Percentiles rank a stretch among this genome's conserved stretches.
Evolutionary conservation across 2,329 filamentous ascomycete genomes (phyloP).

Genomic region (Fusarium chlamydosporum): DNA sequence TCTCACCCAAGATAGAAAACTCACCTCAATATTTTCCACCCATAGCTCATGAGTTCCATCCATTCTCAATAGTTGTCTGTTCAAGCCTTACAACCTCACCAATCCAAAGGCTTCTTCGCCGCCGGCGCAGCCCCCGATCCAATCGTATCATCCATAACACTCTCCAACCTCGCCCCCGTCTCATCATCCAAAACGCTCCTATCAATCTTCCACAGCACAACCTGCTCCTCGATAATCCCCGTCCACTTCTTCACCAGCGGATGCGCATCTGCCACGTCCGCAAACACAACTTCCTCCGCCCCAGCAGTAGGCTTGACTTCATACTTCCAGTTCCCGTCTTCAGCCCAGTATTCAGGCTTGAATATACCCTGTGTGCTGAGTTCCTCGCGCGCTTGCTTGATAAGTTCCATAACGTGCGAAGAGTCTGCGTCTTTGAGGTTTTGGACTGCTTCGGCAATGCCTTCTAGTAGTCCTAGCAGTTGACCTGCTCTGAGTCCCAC

Average conservation of each 20-base stretch:
- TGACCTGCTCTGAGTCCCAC: conserved; percentile 82
- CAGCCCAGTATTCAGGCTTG: conserved; percentile 73
- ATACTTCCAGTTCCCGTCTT: conserved; percentile 80
- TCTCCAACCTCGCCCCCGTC: conserved; percentile 49
- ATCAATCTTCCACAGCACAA: conserved; percentile 55
- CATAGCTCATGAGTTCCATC: not conserved
- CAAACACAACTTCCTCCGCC: conserved; percentile 65
- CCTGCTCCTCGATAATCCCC: conserved; percentile 52
- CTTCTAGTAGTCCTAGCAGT: conserved; percentile 83
- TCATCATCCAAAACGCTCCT: conserved; percentile 55
- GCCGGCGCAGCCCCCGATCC: conserved; percentile 44
- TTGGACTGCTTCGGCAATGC: conserved; percentile 68
- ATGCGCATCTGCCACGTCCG: conserved; percentile 75
- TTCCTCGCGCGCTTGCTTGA: conserved; percentile 66
- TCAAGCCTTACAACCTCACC: conserved; percentile 51
- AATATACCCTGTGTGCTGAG: conserved; percentile 75
- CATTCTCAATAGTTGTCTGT: not conserved
- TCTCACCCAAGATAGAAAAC: not conserved
- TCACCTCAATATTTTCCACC: conserved; percentile 12
- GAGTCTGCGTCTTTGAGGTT: conserved; percentile 45
- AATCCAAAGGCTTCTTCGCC: conserved; percentile 56
- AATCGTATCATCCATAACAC: conserved; percentile 50
- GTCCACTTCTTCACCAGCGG: conserved; percentile 77
- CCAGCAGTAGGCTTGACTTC: conserved; percentile 60
- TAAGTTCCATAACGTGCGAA: conserved; percentile 5